Evolutionary conservation across 805 yeast genomes (phyloP).

Genomic region (Tetrapisispora phaffii): DNA sequence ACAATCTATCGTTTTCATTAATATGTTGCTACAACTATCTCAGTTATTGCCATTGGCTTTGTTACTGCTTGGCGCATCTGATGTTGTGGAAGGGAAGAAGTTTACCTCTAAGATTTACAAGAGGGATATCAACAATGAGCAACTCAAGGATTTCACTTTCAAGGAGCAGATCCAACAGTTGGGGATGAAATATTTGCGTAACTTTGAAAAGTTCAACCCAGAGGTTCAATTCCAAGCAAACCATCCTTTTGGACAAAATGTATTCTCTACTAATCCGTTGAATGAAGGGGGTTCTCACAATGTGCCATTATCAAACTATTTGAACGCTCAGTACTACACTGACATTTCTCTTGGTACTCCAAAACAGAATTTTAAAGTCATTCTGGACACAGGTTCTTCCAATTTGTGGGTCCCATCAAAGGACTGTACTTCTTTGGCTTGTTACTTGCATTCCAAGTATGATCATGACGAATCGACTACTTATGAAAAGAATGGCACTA

Average conservation of each 20-base stretch:
- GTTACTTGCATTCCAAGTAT: conserved; percentile 87
- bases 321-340: conserved; percentile 93
- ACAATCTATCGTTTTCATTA: not conserved
- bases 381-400: conserved; percentile 92
- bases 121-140: conserved; percentile 38
- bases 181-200: conserved; percentile 50
- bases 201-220: conserved; percentile 38
- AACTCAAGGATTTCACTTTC: conserved; percentile 41
- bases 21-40: not conserved
- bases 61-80: conserved; percentile 14
- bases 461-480: conserved; percentile 75
- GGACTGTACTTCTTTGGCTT: conserved; percentile 88
- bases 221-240: conserved; percentile 27
- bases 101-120: conserved; percentile 51
- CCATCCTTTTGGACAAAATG: conserved; percentile 10
- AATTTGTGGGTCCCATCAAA: conserved; percentile 93
- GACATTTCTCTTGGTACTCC: conserved; percentile 91
- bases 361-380: conserved; percentile 84
- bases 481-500: conserved; percentile 78
- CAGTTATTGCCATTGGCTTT: conserved; percentile 24
- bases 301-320: conserved; percentile 81
- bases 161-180: conserved; percentile 46
- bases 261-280: conserved; percentile 2
- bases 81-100: conserved; percentile 38
- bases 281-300: conserved; percentile 41